phyloP scores from a whole-genome alignment of 805 yeast genomes.

The Candida vartiovaarae region DNA sequence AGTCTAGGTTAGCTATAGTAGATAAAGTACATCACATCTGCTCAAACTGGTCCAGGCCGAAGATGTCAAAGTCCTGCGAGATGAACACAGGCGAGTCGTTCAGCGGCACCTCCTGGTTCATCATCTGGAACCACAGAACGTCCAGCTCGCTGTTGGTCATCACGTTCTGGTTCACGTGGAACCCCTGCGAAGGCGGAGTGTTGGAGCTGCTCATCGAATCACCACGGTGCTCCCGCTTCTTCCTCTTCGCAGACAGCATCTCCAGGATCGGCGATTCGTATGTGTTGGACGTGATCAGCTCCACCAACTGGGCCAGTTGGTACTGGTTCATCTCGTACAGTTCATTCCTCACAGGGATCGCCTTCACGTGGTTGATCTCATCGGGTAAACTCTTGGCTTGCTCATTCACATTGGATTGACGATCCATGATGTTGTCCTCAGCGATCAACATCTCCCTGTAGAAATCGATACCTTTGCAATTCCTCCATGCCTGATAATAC shows the following conservation, averaged over 20 bases:
- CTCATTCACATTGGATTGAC: conserved; percentile 14
- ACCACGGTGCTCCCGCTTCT: background rate
- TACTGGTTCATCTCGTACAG: conserved; percentile 11
- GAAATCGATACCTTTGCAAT: conserved; percentile 42
- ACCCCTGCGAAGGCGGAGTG: conserved; percentile 8
- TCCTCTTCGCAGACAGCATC: conserved; percentile 5
- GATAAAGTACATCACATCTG: background rate
- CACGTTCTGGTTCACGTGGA: conserved; percentile 15
- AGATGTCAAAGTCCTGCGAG: background rate
- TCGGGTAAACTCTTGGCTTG: conserved; percentile 11
- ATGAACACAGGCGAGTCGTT: background rate
- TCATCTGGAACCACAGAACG: conserved; percentile 20
- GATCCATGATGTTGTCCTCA: conserved; percentile 24
- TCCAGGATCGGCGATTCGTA: conserved; percentile 13
- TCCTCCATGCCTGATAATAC: conserved; percentile 61
- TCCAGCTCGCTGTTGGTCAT: conserved; percentile 18
- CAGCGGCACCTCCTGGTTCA: conserved; percentile 3
- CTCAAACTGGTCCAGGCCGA: background rate
- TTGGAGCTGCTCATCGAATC: background rate
- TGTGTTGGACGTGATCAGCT: conserved; percentile 7
- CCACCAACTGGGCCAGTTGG: conserved; percentile 20
- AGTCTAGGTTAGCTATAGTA: no score
- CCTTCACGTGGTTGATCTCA: conserved; percentile 15
- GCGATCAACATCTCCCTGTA: conserved; percentile 31
- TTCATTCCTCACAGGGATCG: conserved; percentile 22